Evolutionary conservation across 163 green algal genomes (phyloP), one percentile per base, ranked within the genome.

Genomic region (Prototheca stagnorum): DNA sequence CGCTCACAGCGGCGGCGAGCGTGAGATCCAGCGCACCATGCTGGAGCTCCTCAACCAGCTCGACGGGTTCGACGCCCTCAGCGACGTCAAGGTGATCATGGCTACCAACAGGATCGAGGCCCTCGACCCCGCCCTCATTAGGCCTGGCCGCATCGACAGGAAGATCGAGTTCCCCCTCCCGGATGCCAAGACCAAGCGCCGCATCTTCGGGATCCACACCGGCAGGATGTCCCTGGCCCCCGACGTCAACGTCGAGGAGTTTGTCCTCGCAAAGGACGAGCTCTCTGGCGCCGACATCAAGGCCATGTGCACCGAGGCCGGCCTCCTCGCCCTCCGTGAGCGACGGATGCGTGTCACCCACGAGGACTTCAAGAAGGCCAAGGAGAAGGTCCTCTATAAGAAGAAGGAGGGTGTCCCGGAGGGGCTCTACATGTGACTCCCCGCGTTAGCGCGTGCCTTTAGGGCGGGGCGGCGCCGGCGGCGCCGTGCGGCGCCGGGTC

Each of bases 81-180:
- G 65, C 22, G 89, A 98, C 28, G 88, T 98, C 57, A 98, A 98
- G 81, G 88, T 98, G 16, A 96, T 98, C 74, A 92, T 98, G 79
- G 89, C 89, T 23, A 98, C 89, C 50, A 98, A 98, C 74, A 72
- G 83, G 46, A 98, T 98, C 44, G 89, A 98, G 52, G 83, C 70
- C 4, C 70, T 98, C 25, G 89, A 98, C 60, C 89, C 89, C 3
- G 89, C 89, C 1, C 75, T 98, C 22, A 93, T 98, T 47, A 75
- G 89, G 37, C 89, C 89, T 12, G 89, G 89, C 7, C 75, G 87
- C 42, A 95, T 97, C 47, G 82, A 97, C 63, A 74, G 85, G 40
- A 95, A 94, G 65, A 98, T 98, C 51, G 89, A 98, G 74, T 98
- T 98, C 69, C 87, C 89, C 16, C 68, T 97, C 54, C 89, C 89